Conservation (phyloP, 2,329 filamentous ascomycete species). For the Colletotrichum godetiae region DNA sequence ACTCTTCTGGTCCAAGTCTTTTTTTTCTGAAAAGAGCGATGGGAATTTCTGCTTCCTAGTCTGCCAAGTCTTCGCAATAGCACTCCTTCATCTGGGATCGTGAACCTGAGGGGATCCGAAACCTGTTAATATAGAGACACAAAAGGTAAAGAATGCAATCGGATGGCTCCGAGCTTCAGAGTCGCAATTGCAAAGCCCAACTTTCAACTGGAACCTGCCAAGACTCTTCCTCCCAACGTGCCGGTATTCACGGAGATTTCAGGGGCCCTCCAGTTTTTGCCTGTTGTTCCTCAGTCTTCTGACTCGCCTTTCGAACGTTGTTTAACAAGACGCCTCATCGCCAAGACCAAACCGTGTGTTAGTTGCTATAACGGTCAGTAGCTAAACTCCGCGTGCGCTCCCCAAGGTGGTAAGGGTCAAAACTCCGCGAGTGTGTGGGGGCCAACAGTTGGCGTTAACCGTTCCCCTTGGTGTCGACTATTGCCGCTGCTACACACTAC, state of each 20-base stretch:
- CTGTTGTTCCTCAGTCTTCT: not conserved
- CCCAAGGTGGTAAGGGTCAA: not conserved
- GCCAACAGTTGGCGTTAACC: not conserved
- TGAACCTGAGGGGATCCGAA: not conserved
- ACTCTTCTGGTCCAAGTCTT: not conserved
- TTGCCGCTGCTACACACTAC: not conserved
- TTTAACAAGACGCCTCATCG: constrained; percentile 1
- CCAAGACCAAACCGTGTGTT: constrained; percentile 13
- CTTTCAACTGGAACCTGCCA: not conserved
- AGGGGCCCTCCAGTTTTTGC: constrained; percentile 13
- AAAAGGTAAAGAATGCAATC: too few relatives aligned
- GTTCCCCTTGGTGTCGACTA: not conserved
- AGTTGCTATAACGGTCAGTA: not conserved
- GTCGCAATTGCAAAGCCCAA: too few relatives aligned
- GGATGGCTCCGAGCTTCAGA: too few relatives aligned
- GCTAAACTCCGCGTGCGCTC: not conserved
- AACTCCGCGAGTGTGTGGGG: constrained; percentile 2
- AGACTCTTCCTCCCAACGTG: not conserved
- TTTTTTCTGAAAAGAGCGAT: not conserved
- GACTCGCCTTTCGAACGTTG: constrained; percentile 6
- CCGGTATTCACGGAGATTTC: constrained; percentile 19
- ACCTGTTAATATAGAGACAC: constrained; percentile 19
- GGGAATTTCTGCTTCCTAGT: not conserved
- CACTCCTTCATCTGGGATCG: not conserved
- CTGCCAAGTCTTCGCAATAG: constrained; percentile 1